Evolutionary conservation across 306 rosid genomes (phyloP).

Genomic region (Cicer pinnatifidum): DNA sequence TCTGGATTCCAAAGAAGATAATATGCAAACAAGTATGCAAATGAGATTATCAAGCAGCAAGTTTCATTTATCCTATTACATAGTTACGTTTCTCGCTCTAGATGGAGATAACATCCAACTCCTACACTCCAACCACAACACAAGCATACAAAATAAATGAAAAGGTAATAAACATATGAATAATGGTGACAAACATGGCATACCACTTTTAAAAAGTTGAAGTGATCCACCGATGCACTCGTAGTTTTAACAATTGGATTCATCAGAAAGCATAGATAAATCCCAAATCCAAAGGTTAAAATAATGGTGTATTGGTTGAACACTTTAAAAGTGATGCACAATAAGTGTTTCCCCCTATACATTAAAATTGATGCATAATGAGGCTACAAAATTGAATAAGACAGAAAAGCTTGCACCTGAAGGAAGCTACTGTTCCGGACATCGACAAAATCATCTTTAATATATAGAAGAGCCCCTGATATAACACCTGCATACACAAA

Average conservation of each 20-base stretch:
- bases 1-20: constrained; percentile 1
- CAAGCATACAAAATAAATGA: not conserved
- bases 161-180: constrained; percentile 7
- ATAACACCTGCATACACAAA: constrained; percentile 48
- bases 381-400: constrained; percentile 16
- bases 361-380: not conserved
- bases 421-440: constrained; percentile 51
- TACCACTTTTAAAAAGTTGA: not conserved
- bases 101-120: not conserved
- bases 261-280: not conserved
- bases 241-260: constrained; percentile 1
- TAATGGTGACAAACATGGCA: not conserved
- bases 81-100: constrained; percentile 6
- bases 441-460: constrained; percentile 48
- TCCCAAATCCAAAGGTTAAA: not conserved
- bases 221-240: not conserved
- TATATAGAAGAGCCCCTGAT: constrained; percentile 51
- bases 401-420: constrained; percentile 42
- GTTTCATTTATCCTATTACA: not conserved
- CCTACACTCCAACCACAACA: not conserved
- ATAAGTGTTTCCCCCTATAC: not conserved
- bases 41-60: constrained; percentile 16
- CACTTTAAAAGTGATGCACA: not conserved
- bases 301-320: not conserved
- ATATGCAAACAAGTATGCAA: not conserved